Conservation (phyloP, 345 rosid genomes). For the Citrus sp. region DNA sequence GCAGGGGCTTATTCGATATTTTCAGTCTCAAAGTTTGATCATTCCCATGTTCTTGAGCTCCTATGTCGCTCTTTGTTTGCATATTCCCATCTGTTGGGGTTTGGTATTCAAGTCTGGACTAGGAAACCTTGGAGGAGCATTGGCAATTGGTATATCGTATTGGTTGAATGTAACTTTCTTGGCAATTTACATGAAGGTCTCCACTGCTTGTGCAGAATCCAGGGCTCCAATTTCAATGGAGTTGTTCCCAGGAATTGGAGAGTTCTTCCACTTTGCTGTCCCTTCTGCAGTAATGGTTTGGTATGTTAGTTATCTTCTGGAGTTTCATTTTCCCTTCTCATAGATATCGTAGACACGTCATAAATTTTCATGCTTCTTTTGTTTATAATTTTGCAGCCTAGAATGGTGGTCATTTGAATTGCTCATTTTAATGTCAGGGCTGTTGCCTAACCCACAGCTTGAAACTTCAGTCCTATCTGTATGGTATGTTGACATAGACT, state of each 20-base stretch:
- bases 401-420: constrained; percentile 98
- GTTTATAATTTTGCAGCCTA: constrained; percentile 44
- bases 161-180: too few relatives aligned
- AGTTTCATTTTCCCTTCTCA: background rate
- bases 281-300: constrained; percentile 76
- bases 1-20: constrained; percentile 56
- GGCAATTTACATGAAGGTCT: too few relatives aligned
- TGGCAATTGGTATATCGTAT: too few relatives aligned
- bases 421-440: constrained; percentile 68
- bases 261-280: constrained; percentile 66
- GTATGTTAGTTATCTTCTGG: constrained; percentile 24
- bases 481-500: constrained; percentile 41
- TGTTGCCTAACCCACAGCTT: constrained; percentile 74
- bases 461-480: constrained; percentile 88
- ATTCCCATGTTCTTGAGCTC: constrained; percentile 56
- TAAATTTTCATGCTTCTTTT: background rate
- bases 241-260: too few relatives aligned
- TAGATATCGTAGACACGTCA: background rate
- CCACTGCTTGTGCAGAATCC: too few relatives aligned
- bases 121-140: constrained; percentile 41
- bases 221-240: too few relatives aligned
- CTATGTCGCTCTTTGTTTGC: constrained; percentile 33
- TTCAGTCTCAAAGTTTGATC: constrained; percentile 59
- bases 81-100: constrained; percentile 58
- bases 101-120: constrained; percentile 52